These are phyloP conservation scores for Entomortierella lignicola DNA, from an alignment of 192 early-diverging fungal species.

Conservation along the genomic window DNA sequence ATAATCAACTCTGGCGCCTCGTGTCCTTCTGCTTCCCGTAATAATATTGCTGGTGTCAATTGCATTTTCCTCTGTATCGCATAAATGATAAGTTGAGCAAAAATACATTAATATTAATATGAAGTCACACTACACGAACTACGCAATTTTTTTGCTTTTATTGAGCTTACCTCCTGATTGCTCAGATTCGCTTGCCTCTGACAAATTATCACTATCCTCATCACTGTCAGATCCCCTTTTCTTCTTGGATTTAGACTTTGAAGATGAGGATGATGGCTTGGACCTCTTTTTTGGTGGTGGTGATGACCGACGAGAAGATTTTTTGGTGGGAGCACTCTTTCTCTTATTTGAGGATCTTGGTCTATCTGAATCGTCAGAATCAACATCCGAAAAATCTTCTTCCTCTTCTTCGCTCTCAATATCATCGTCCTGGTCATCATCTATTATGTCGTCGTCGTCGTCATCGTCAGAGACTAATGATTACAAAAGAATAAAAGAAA, in stretches of 20 bases:
- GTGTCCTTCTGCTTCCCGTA: constrained; percentile 67
- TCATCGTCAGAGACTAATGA: constrained; percentile 5
- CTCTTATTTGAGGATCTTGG: constrained; percentile 31
- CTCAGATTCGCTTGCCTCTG: constrained; percentile 47
- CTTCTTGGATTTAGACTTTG: constrained; percentile 43
- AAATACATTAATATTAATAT: background rate
- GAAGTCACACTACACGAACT: background rate
- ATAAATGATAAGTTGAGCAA: background rate
- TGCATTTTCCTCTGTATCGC: constrained; percentile 31
- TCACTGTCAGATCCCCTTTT: constrained; percentile 38
- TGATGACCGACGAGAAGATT: constrained; percentile 31
- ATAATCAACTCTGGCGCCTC: constrained; percentile 79
- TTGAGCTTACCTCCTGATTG: constrained; percentile 38
- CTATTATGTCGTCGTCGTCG: constrained; percentile 36
- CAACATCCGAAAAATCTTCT: constrained; percentile 50
- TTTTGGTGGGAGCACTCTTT: constrained; percentile 26
- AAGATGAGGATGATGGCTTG: constrained; percentile 22
- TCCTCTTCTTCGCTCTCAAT: constrained; percentile 20
- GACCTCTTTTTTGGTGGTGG: constrained; percentile 52
- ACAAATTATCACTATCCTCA: constrained; percentile 40
- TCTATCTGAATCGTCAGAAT: constrained; percentile 44
- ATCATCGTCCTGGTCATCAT: constrained; percentile 29
- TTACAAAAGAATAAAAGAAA: background rate
- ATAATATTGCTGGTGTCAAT: constrained; percentile 76
- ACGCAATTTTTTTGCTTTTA: background rate